Evolutionary conservation across 257 asterid genomes (phyloP).

Genomic region (Solanum sparsipilum): DNA sequence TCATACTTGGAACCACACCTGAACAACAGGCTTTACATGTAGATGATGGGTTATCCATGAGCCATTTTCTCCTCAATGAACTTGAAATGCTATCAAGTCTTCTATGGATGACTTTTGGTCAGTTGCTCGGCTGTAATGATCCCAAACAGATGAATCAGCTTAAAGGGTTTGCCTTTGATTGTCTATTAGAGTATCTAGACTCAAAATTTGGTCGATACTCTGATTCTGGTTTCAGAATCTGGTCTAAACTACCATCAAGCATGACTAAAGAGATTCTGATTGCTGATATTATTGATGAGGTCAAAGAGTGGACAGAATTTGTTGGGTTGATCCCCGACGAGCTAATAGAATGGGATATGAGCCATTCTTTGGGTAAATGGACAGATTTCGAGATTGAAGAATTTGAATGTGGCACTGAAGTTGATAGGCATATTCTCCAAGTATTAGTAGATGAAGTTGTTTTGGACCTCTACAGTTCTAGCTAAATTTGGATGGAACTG

Average conservation of each 20-base stretch:
- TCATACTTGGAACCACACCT: conserved; percentile 33
- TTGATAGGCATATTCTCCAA: conserved; percentile 42
- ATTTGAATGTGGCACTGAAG: conserved; percentile 50
- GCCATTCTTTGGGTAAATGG: conserved; percentile 54
- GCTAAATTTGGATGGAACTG: neutral
- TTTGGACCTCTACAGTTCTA: conserved; percentile 26
- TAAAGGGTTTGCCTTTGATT: conserved; percentile 47
- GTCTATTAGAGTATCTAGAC: conserved; percentile 54
- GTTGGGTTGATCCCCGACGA: conserved; percentile 27
- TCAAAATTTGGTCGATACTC: conserved; percentile 31
- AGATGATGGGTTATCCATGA: conserved; percentile 36
- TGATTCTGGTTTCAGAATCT: conserved; percentile 24
- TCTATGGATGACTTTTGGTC: conserved; percentile 55
- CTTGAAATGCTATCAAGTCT: conserved; percentile 58
- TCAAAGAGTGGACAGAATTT: conserved; percentile 52
- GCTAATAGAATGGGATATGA: conserved; percentile 38
- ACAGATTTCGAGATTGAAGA: conserved; percentile 43
- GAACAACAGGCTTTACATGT: conserved; percentile 9
- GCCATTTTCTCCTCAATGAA: conserved; percentile 50
- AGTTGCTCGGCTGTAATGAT: conserved; percentile 34
- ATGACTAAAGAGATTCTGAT: conserved; percentile 39
- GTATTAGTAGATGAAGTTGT: conserved; percentile 65
- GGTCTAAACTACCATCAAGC: conserved; percentile 37
- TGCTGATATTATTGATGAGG: conserved; percentile 44
- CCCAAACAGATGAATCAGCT: conserved; percentile 32